phyloP scores from a whole-genome alignment of 192 early-diverging fungal species.

The Obelidium mucronatum region DNA sequence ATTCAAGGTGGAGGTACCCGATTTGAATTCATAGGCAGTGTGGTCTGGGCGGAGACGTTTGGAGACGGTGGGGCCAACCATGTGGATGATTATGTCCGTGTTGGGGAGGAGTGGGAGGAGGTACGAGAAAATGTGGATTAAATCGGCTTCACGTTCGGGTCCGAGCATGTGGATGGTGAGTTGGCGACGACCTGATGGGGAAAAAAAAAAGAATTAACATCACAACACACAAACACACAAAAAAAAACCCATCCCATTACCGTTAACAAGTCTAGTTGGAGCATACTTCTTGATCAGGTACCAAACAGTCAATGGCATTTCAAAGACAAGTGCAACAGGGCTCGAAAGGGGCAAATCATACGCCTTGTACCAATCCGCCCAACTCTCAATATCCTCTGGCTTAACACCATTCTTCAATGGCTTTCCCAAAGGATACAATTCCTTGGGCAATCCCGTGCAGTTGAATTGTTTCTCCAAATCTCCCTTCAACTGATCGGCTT shows the following conservation, averaged over 20 bases:
- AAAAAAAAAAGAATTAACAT: slow-evolving; percentile 11
- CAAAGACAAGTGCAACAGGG: slow-evolving; percentile 59
- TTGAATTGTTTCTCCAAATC: slow-evolving; percentile 46
- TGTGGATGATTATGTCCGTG: slow-evolving; percentile 59
- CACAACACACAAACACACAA: neutral
- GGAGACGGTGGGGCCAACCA: slow-evolving; percentile 55
- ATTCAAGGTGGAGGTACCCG: slow-evolving; percentile 41
- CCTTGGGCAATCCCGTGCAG: slow-evolving; percentile 50
- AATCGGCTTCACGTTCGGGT: slow-evolving; percentile 57
- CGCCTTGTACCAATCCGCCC: slow-evolving; percentile 53
- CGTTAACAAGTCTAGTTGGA: slow-evolving; percentile 33
- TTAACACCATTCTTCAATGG: slow-evolving; percentile 42
- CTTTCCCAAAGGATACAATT: slow-evolving; percentile 51
- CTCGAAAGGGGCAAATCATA: slow-evolving; percentile 41
- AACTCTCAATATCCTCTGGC: slow-evolving; percentile 43
- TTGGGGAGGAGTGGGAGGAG: slow-evolving; percentile 58
- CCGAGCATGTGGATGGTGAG: slow-evolving; percentile 58
- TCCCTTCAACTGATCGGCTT: slow-evolving; percentile 28
- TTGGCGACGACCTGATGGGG: slow-evolving; percentile 47
- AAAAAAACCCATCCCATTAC: slow-evolving; percentile 18
- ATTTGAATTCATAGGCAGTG: slow-evolving; percentile 40
- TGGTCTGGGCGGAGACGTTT: slow-evolving; percentile 47
- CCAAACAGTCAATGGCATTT: slow-evolving; percentile 60
- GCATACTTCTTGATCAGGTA: slow-evolving; percentile 57
- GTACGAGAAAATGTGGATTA: slow-evolving; percentile 49